A percentile compares a stretch with the other conserved stretches of the same genome.
Evolutionary conservation across 352 stramenopile genomes (phyloP).

Genomic region (Globisporangium apiculatum): DNA sequence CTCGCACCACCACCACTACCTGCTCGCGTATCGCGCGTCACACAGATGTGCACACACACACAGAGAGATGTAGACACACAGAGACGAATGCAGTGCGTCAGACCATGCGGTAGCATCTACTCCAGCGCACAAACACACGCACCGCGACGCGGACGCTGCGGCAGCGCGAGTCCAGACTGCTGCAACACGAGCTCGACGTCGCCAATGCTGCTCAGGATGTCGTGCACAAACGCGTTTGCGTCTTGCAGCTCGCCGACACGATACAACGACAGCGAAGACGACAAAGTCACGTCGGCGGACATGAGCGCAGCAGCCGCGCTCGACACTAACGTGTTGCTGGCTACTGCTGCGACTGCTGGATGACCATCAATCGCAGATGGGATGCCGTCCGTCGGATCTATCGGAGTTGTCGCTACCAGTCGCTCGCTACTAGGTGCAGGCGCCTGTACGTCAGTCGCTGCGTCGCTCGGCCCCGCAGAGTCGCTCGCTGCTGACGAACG

Average conservation of each 20-base stretch:
- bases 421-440: too few relatives aligned
- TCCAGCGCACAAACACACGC: not conserved
- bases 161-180: conserved; percentile 17
- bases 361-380: too few relatives aligned
- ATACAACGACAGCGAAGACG: not conserved
- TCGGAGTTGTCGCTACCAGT: too few relatives aligned
- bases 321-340: too few relatives aligned
- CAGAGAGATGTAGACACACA: not conserved
- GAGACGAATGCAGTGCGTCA: not conserved
- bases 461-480: not conserved
- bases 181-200: conserved; percentile 51
- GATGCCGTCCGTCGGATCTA: too few relatives aligned
- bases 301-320: too few relatives aligned
- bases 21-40: not conserved
- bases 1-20: not conserved
- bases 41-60: not conserved
- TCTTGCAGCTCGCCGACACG: conserved; percentile 12
- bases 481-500: not conserved
- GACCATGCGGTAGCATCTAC: not conserved
- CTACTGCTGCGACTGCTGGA: too few relatives aligned
- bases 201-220: conserved; percentile 54
- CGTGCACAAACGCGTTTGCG: conserved; percentile 39
- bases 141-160: not conserved
- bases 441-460: not conserved
- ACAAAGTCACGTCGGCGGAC: too few relatives aligned